A percentile compares a stretch with the other conserved stretches of the same genome.
These are phyloP conservation scores for Dothideomycetidae sp. DNA, from an alignment of 2,329 filamentous ascomycete species.

Conservation along the genomic window DNA sequence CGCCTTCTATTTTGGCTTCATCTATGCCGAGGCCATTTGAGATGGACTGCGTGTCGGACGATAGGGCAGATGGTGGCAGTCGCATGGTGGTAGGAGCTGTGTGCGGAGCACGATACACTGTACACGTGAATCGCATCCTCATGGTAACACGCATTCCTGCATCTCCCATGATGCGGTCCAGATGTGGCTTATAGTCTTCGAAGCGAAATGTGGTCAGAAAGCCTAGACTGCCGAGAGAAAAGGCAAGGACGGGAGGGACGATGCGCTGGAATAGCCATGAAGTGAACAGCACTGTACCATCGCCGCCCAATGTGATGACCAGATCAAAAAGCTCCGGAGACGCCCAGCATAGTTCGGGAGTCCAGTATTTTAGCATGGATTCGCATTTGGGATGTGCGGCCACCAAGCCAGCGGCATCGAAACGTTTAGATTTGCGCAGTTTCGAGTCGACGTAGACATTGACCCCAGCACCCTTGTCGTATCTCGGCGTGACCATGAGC, in stretches of 20 bases:
- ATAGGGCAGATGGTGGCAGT: conserved; percentile 19
- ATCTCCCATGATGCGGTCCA: conserved; percentile 83
- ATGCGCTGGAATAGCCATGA: conserved; percentile 87
- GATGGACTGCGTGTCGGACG: conserved; percentile 7
- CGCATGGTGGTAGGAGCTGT: conserved; percentile 20
- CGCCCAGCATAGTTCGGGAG: conserved; percentile 86
- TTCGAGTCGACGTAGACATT: conserved; percentile 99
- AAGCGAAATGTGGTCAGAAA: conserved; percentile 85
- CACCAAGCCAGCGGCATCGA: conserved; percentile 59
- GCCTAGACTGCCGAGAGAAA: conserved; percentile 72
- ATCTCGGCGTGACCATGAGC: conserved; percentile 74
- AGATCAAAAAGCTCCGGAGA: conserved; percentile 91
- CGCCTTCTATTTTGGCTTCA: conserved; percentile 54
- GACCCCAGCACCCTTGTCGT: conserved; percentile 78
- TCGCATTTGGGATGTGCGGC: conserved; percentile 62
- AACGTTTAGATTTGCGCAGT: conserved; percentile 73
- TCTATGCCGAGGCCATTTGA: conserved; percentile 5
- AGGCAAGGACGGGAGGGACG: conserved; percentile 71
- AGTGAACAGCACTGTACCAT: conserved; percentile 77
- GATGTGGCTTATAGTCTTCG: conserved; percentile 69
- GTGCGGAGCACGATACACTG: conserved; percentile 58
- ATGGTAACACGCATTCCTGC: conserved; percentile 88
- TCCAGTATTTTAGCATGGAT: conserved; percentile 88
- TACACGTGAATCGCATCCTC: conserved; percentile 97
- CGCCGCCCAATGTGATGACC: conserved; percentile 74